A percentile compares a stretch with the other conserved stretches of the same genome.
Conservation (phyloP, 2,329 filamentous ascomycete genomes). For the Lojkania enalia region DNA sequence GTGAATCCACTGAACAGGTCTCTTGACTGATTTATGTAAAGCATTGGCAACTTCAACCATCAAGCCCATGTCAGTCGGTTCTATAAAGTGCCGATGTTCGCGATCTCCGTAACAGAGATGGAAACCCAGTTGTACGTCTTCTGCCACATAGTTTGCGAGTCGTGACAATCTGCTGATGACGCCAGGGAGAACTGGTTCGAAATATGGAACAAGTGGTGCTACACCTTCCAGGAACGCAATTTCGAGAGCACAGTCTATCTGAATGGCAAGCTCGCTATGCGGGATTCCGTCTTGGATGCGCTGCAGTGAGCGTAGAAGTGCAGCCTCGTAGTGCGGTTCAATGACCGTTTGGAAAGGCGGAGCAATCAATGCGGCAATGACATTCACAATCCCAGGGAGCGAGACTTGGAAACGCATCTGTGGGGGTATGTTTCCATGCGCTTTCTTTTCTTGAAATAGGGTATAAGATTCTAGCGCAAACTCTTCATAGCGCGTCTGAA, state of each 20-base stretch:
- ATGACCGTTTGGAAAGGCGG: conserved; percentile 30
- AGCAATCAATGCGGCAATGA: conserved; percentile 15
- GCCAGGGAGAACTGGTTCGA: conserved; percentile 36
- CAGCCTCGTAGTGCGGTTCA: conserved; percentile 41
- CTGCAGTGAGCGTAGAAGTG: conserved; percentile 31
- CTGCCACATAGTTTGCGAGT: conserved; percentile 36
- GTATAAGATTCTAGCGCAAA: conserved; percentile 40
- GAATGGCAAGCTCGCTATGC: conserved; percentile 40
- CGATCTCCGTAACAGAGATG: conserved; percentile 56
- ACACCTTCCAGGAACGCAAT: conserved; percentile 38
- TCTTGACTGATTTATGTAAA: conserved; percentile 29
- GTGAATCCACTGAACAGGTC: conserved; percentile 48
- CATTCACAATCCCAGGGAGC: conserved; percentile 31
- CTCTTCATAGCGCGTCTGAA: conserved; percentile 38
- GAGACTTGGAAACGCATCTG: conserved; percentile 40
- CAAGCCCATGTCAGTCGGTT: conserved; percentile 44
- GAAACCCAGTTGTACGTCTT: conserved; percentile 48
- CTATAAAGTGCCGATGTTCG: conserved; percentile 49
- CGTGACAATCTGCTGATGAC: conserved; percentile 39
- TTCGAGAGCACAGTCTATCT: conserved; percentile 41
- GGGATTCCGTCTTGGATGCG: conserved; percentile 39
- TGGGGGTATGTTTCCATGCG: conserved; percentile 32
- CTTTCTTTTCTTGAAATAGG: conserved; percentile 32
- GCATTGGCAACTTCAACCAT: conserved; percentile 46
- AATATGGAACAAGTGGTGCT: conserved; percentile 39